A percentile compares a stretch with the other conserved stretches of the same genome.
Conservation (phyloP, 2,329 filamentous ascomycete species). For the Pseudomassariella vexata region DNA sequence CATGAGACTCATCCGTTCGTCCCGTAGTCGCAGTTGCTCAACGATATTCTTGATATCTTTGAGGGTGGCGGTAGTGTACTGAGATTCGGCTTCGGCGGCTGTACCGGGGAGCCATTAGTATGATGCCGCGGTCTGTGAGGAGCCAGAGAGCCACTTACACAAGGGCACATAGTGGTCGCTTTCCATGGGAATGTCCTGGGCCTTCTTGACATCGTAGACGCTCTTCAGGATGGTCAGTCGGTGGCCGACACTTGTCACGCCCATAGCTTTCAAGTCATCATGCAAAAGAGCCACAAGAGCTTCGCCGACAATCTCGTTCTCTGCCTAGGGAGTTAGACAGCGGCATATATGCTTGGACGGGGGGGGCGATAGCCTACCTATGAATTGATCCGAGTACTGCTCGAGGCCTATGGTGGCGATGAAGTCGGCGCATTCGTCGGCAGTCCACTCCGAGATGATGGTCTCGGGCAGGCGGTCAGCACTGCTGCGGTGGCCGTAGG, state of each 20-base stretch:
- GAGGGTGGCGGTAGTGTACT: constrained; percentile 81
- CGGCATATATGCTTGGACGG: constrained; percentile 6
- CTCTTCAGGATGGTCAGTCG: constrained; percentile 91
- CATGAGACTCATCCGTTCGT: constrained; percentile 79
- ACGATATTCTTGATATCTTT: constrained; percentile 91
- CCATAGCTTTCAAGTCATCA: constrained; percentile 92
- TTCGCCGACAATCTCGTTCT: constrained; percentile 92
- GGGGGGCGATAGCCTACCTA: constrained; percentile 55
- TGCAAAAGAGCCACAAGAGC: constrained; percentile 83
- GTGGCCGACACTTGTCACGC: constrained; percentile 87
- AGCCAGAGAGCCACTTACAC: constrained; percentile 52
- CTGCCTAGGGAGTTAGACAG: constrained; percentile 37
- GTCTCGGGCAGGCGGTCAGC: constrained; percentile 66
- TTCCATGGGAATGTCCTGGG: constrained; percentile 85
- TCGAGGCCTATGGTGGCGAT: constrained; percentile 71
- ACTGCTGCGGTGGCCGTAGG: constrained; percentile 61
- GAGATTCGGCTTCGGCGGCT: constrained; percentile 86
- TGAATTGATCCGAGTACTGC: constrained; percentile 77
- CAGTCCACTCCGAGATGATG: constrained; percentile 73
- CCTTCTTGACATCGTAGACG: constrained; percentile 93
- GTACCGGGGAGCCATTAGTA: constrained; percentile 10
- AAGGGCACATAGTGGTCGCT: constrained; percentile 89
- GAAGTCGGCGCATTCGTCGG: constrained; percentile 87
- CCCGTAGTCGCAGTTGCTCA: constrained; percentile 80
- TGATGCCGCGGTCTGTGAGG: too few species aligned